A percentile compares a stretch with the other conserved stretches of the same genome.
These are phyloP conservation scores for Colletotrichum melonis DNA, from an alignment of 2,329 filamentous ascomycete species.

Conservation along the genomic window DNA sequence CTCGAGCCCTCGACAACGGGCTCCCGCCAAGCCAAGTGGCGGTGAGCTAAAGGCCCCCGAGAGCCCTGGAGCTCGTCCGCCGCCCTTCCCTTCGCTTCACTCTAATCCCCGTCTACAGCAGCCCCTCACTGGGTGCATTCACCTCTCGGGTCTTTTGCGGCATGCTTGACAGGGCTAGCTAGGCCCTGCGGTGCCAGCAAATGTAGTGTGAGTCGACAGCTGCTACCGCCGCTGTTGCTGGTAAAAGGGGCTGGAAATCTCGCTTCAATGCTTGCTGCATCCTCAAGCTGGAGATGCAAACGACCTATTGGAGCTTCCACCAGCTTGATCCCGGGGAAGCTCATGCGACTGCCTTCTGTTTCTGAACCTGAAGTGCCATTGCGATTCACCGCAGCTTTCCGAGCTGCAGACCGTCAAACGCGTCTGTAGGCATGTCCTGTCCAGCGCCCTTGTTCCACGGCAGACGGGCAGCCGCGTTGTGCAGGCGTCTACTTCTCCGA, in stretches of 20 bases:
- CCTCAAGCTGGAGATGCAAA: conserved; percentile 6
- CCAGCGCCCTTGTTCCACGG: not conserved
- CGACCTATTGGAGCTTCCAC: not conserved
- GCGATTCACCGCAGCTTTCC: conserved; percentile 8
- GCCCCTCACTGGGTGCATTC: not conserved
- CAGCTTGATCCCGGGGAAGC: conserved; percentile 7
- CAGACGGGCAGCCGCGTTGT: conserved; percentile 2
- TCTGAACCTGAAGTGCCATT: conserved; percentile 19
- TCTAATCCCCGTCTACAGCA: conserved; percentile 16
- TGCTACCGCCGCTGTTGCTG: not conserved
- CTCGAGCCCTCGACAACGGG: conserved; percentile 11
- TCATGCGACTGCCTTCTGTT: conserved; percentile 31
- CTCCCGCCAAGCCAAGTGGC: conserved; percentile 33
- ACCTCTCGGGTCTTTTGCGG: conserved; percentile 8
- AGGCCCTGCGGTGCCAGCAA: conserved; percentile 2
- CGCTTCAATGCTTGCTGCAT: conserved; percentile 25
- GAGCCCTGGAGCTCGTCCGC: conserved; percentile 16
- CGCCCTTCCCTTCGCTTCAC: conserved; percentile 1
- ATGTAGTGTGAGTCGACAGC: not conserved
- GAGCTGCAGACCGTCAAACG: not conserved
- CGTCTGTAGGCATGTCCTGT: not conserved
- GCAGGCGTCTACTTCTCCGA: not conserved
- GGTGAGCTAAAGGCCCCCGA: conserved; percentile 26
- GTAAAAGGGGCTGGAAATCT: conserved; percentile 21
- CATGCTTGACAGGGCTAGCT: conserved; percentile 4